Base-by-base conservation (phyloP, 768 basidiomycete genomes). In the Tylopilus cervinicoccineus region DNA sequence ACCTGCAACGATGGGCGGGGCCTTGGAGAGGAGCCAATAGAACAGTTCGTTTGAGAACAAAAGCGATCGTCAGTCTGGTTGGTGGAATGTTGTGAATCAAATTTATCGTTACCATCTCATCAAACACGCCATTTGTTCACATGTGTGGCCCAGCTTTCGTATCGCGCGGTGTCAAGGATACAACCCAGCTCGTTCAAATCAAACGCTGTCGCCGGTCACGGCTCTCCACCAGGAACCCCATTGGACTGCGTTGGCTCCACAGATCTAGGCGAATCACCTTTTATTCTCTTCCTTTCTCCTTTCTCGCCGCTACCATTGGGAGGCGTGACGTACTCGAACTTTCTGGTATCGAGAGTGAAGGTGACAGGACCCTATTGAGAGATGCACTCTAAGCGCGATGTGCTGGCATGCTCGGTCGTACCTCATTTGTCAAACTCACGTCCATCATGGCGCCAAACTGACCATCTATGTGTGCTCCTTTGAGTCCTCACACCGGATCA, bases 401-500 rank as follows among this genome's bases (percentile, higher is more conserved):
- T 9, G 17, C 29, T n/a, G 26, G 20, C 16, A 27, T 7, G 5
- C 24, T 6, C 26, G 41, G 48, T 58, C 73, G 33, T 65, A 89
- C 92, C 72, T 97, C 93, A 63, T 97, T 97, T 19, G 78, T 85
- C 47, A 95, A 68, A 52, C 74, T 80, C 44, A 97, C 90, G 48
- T 83, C 79, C 93, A 97, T 97, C 93, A 95, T 95, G 5, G 93
- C 93, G 27, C 93, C 93, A 62, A 97, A 96, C 56, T 73, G 76
- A n/a, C 93, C 93, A 65, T 97, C 93, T 94, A 52, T 31, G 11
- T 22, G 12, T 10, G 6, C 38, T 3, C 0, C 17, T 19, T 20
- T 24, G 45, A 48, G 48, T 51, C 27, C 8, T 38, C 29, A 10
- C 22, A 2, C 20, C 27, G n/a, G 22, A 26, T 23, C 20, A 27